Evolutionary conservation across 352 stramenopile genomes (phyloP).

Genomic region (Phytophthora nicotianae): DNA sequence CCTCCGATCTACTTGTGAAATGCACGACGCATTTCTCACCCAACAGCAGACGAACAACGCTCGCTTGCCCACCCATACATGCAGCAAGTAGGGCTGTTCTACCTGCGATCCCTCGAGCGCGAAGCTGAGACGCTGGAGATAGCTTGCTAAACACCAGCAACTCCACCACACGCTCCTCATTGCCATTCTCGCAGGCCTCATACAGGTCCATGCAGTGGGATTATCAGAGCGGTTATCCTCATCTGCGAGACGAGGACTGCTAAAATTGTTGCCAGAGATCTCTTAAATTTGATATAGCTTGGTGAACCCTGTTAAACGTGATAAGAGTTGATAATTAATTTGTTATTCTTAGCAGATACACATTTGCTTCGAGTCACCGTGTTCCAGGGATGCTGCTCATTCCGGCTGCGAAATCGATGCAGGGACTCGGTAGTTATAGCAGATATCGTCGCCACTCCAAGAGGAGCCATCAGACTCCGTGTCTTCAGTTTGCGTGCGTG

Average conservation of each 20-base stretch:
- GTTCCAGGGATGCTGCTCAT: background rate
- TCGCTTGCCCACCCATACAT: conserved; percentile 70
- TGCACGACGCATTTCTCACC: conserved; percentile 64
- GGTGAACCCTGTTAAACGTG: background rate
- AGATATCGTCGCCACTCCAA: conserved; percentile 38
- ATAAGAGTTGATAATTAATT: background rate
- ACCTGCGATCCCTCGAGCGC: conserved; percentile 49
- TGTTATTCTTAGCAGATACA: too few relatives aligned
- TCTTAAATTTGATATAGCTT: too few relatives aligned
- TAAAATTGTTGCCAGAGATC: background rate
- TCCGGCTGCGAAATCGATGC: conserved; percentile 4
- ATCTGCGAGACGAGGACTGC: conserved; percentile 19
- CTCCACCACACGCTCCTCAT: conserved; percentile 83
- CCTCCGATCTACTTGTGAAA: conserved; percentile 60
- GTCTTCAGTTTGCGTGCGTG: conserved; percentile 12
- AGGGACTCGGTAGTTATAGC: conserved; percentile 31
- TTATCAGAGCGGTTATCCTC: background rate
- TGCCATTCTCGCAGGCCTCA: conserved; percentile 83
- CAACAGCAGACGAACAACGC: conserved; percentile 66
- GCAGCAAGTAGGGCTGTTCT: conserved; percentile 67
- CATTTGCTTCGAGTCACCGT: too few relatives aligned
- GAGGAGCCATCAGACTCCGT: background rate
- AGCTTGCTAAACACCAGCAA: conserved; percentile 55
- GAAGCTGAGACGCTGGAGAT: conserved; percentile 24
- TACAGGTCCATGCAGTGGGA: conserved; percentile 67